Base-by-base conservation (phyloP, 1,284 basidiomycete species). In the Ustilago bromivora region DNA sequence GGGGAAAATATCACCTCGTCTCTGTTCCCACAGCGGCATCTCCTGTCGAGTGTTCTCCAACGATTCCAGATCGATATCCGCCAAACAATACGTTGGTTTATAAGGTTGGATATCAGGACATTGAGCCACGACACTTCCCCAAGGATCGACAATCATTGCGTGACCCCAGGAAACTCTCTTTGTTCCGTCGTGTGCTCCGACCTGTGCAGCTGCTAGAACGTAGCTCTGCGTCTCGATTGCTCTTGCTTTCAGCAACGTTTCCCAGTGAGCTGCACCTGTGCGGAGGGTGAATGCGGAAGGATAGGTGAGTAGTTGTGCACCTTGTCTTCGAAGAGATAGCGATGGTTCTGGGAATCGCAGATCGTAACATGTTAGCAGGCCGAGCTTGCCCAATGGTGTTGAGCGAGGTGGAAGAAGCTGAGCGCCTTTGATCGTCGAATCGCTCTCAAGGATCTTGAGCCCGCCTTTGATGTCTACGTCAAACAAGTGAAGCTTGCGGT, bases 341-440 rank as follows among this genome's bases (percentile, higher is more conserved):
- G 87, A 86, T 0, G 87, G 84, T 73, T 89, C 89, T 1, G 89
- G 88, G 64, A 89, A 89, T 0, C 89, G 84, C 23, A 89, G 78
- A 72, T 90, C 89, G 81, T 89, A 90, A 84, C 89, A 90, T 7
- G 89, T 89, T 66, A 88, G 82, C n/a, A 89, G 74, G 1, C 69
- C 76, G 0, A 80, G 34, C 13, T 85, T 86, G 13, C 89, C 89
- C 11, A 89, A 59, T 0, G 86, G 79, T 2, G 84, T 84, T 2
- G 74, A 55, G 0, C 87, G 66, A 4, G 87, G 84, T 1, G 86
- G 65, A 5, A 85, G 77, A 0, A 89, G 80, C 3, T 71, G 54
- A 4, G 76, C 61, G 0, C 89, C 89, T 13, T 77, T 79, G 4
- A 87, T 76, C 0, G 89, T 87, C 10, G 85, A 86, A 34, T 82